These are phyloP conservation scores for Phytophthora colocasiae DNA, from an alignment of 352 stramenopile species.

Conservation along the genomic window DNA sequence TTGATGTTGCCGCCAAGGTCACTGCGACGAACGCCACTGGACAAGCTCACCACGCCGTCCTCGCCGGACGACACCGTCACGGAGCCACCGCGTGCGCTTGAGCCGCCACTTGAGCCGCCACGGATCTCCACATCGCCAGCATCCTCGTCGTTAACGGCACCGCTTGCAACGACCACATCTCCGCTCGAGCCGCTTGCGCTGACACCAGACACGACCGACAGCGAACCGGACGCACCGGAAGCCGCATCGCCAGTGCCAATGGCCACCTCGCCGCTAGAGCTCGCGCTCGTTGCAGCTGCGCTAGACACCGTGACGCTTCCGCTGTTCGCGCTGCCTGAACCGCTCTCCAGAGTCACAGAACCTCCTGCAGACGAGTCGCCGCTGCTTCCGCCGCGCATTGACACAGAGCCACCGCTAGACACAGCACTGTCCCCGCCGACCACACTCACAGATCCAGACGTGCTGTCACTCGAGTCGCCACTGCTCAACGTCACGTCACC, in stretches of 20 bases:
- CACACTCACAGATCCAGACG: not conserved
- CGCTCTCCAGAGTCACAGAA: not conserved
- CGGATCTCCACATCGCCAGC: conserved; percentile 12
- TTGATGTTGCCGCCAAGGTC: not conserved
- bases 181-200: not conserved
- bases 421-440: not conserved
- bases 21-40: not conserved
- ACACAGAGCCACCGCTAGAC: not conserved
- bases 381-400: not conserved
- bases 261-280: not conserved
- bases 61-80: not conserved
- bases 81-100: not conserved
- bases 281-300: not conserved
- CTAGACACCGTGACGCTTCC: not conserved
- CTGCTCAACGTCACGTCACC: not conserved
- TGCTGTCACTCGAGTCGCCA: not conserved
- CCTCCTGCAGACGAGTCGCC: not conserved
- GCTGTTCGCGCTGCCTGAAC: not conserved
- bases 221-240: not conserved
- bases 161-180: not conserved
- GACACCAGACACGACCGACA: not conserved
- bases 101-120: not conserved
- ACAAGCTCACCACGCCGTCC: not conserved
- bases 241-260: not conserved
- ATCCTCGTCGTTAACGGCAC: not conserved